phyloP scores from a whole-genome alignment of 2,329 filamentous ascomycete species.

The Cercospora nicotianae region DNA sequence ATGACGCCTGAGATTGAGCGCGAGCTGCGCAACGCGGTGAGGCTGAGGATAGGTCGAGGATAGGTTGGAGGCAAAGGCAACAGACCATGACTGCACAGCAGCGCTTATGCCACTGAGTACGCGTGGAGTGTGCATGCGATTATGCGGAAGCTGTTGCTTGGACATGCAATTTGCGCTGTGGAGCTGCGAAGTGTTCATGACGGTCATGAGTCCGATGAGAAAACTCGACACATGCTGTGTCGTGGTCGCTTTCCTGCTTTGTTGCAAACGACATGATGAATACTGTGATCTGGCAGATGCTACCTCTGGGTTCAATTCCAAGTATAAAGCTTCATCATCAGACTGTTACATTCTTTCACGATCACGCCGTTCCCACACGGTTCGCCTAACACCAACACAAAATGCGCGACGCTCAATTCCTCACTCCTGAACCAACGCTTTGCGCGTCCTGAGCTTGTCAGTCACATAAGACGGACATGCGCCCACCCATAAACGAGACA shows the following conservation, averaged over 20 bases:
- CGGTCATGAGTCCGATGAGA: background rate
- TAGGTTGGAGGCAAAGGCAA: background rate
- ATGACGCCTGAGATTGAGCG: slow-evolving; percentile 31
- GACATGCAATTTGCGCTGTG: background rate
- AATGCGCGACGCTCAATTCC: background rate
- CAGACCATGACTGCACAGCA: background rate
- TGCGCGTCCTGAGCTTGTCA: background rate
- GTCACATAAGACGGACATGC: background rate
- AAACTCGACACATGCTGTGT: background rate
- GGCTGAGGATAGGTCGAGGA: slow-evolving; percentile 8
- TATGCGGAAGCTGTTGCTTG: background rate
- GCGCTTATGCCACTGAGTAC: background rate
- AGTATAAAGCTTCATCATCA: background rate
- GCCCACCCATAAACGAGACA: background rate
- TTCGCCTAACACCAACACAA: background rate
- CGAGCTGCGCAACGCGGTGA: slow-evolving; percentile 16
- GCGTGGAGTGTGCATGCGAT: background rate
- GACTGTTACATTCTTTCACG: background rate
- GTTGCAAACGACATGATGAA: background rate
- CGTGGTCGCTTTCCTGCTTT: background rate
- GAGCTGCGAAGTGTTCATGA: background rate
- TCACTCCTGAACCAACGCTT: background rate
- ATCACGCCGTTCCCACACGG: background rate
- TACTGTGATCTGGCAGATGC: background rate
- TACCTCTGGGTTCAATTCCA: background rate